Conservation (phyloP, 2,329 filamentous ascomycete species). For the Diaporthe capsici region DNA sequence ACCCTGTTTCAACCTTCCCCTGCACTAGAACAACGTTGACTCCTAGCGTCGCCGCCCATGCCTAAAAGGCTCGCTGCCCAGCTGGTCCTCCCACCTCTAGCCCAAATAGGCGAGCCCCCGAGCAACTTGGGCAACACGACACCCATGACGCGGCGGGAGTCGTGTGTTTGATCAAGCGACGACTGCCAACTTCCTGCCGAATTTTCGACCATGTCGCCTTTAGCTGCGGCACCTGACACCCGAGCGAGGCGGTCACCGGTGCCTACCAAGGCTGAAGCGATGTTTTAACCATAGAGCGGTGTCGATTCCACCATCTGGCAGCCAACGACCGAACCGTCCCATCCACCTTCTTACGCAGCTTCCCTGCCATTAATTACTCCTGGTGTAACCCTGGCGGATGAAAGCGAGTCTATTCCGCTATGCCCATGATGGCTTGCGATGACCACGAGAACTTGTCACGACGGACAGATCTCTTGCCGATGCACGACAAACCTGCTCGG, state of each 20-base stretch:
- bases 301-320: neutral
- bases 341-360: neutral
- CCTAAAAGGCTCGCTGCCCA: slow-evolving; percentile 9
- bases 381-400: slow-evolving; percentile 2
- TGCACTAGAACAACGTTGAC: neutral
- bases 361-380: neutral
- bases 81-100: slow-evolving; percentile 3
- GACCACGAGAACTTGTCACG: neutral
- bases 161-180: slow-evolving; percentile 30
- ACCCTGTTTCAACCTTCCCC: slow-evolving; percentile 25
- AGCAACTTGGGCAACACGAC: slow-evolving; percentile 1
- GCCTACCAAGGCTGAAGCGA: neutral
- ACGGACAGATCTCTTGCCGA: neutral
- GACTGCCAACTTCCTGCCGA: neutral
- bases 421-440: neutral
- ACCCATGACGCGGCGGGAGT: slow-evolving; percentile 23
- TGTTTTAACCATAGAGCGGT: slow-evolving; percentile 1
- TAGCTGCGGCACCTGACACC: neutral
- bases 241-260: slow-evolving; percentile 1
- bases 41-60: neutral
- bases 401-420: neutral
- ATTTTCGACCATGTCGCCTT: neutral
- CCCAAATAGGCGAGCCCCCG: slow-evolving; percentile 12
- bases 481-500: neutral
- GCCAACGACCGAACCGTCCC: neutral